phyloP scores from a whole-genome alignment of 352 stramenopile genomes.

The Phytophthora sansomeana region DNA sequence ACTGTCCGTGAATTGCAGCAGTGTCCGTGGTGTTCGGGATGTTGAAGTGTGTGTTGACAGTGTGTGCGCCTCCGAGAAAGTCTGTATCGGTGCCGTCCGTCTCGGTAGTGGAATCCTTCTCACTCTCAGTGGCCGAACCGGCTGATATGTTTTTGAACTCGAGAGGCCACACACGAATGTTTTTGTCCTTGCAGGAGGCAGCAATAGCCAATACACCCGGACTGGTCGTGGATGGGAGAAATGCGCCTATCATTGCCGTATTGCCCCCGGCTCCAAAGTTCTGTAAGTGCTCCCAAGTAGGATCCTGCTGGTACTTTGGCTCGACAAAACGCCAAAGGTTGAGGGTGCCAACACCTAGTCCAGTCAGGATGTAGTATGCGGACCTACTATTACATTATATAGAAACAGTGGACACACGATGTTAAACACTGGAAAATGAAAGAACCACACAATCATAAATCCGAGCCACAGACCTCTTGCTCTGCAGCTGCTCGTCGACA shows the following conservation, averaged over 20 bases:
- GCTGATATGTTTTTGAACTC: conserved; percentile 32
- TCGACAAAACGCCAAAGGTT: conserved; percentile 84
- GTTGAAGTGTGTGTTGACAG: conserved; percentile 62
- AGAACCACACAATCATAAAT: neutral
- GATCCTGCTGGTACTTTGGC: conserved; percentile 34
- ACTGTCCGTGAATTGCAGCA: conserved; percentile 59
- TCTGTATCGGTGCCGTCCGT: conserved; percentile 25
- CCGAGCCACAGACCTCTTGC: conserved; percentile 18
- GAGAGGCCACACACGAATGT: conserved; percentile 76
- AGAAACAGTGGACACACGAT: neutral
- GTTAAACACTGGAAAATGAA: neutral
- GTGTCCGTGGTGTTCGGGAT: conserved; percentile 72
- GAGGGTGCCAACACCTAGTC: conserved; percentile 74
- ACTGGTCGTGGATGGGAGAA: conserved; percentile 49
- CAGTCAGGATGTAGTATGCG: conserved; percentile 80
- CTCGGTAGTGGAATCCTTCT: conserved; percentile 34
- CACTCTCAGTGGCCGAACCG: conserved; percentile 13
- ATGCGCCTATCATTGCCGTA: conserved; percentile 60
- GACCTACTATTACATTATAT: conserved; percentile 23
- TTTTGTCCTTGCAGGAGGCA: conserved; percentile 59
- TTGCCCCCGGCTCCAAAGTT: conserved; percentile 62
- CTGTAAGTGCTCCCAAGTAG: conserved; percentile 67
- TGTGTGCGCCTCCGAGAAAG: conserved; percentile 36
- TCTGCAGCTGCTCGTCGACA: conserved; percentile 13
- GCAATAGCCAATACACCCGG: conserved; percentile 50